phyloP scores from a whole-genome alignment of 129 eudicot species.

The Pulicaria dysenterica region DNA sequence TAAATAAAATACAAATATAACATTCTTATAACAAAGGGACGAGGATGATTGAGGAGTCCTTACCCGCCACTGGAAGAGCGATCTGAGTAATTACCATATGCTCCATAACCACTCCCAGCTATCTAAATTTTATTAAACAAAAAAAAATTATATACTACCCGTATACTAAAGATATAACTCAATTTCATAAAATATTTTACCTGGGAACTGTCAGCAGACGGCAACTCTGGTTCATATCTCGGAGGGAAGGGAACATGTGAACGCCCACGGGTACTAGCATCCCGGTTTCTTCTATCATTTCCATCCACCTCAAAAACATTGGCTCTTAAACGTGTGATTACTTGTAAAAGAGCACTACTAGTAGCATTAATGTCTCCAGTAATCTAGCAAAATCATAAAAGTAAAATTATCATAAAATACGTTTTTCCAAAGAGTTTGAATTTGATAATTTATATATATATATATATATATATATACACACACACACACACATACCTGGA shows the following conservation, averaged over 20 bases:
- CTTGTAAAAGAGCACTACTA: conserved; percentile 67
- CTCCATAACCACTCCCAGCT: conserved; percentile 56
- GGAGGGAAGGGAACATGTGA: neutral
- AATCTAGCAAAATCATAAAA: conserved; percentile 48
- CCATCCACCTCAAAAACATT: conserved; percentile 80
- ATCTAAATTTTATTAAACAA: conserved; percentile 35
- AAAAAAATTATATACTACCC: neutral
- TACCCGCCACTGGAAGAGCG: conserved; percentile 59
- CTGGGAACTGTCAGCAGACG: conserved; percentile 30
- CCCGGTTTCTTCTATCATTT: conserved; percentile 55
- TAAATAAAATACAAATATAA: neutral
- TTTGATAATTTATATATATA: too few species aligned
- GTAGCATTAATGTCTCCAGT: conserved; percentile 73
- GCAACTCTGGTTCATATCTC: conserved; percentile 51
- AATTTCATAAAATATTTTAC: conserved; percentile 20
- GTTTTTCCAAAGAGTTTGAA: too few species aligned
- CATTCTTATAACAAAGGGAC: neutral
- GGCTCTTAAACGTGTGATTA: conserved; percentile 66
- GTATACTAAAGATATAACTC: neutral
- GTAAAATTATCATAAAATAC: neutral
- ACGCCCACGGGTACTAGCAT: conserved; percentile 57
- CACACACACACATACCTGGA: conserved; percentile 71
- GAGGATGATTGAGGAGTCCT: neutral
- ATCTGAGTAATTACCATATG: conserved; percentile 59
- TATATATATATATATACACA: too few species aligned